Evolutionary conservation across 2,329 filamentous ascomycete species (phyloP), one percentile per base, ranked within the genome.

Genomic region (Ophiosphaerella narmari): DNA sequence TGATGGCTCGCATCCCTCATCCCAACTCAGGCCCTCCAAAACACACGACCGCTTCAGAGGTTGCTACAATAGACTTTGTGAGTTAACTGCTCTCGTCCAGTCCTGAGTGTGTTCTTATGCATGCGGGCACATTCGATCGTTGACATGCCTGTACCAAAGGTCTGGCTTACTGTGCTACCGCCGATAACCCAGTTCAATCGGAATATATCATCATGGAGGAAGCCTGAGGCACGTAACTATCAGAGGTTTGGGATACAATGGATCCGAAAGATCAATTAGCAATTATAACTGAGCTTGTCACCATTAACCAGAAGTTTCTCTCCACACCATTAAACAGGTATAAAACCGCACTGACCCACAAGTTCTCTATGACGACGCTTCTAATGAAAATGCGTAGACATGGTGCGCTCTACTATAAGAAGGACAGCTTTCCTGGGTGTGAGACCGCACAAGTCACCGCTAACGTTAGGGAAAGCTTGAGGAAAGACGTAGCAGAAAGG

Each of bases 391-490:
- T 57, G 39, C 18, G 40, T 43, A 74, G 73, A 29, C 74, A 72
- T 59, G 73, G 75, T 3, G 74, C 62, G 51, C 57, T 77, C 39
- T 76, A 75, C 53, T 75, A 66, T 46, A 57, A 59, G 29, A 62
- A 41, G 9, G 67, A 74, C 56, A 53, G 18, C 18, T 21, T 72
- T 40, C 46, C 61, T 24, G 68, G 66, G 2, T 72, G 68, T 34
- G 55, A 68, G 45, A 48, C 59, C 46, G 68, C 64, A 21, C 56
- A 66, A 47, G 40, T 72, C 38, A 46, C 46, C 24, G 57, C 58
- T 41, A 59, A 68, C 33, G 39, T 67, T 35, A 34, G 68, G 29
- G 14, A 45, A 38, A 59, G 68, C 42, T 9, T 71, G 12, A 75
- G 71, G 60, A 57, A 60, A 50, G 52, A 58, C 36, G 65, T 70